A percentile compares a stretch with the other conserved stretches of the same genome.
Evolutionary conservation across 1,284 basidiomycete genomes (phyloP).

Genomic region (Termitomyces sp.): DNA sequence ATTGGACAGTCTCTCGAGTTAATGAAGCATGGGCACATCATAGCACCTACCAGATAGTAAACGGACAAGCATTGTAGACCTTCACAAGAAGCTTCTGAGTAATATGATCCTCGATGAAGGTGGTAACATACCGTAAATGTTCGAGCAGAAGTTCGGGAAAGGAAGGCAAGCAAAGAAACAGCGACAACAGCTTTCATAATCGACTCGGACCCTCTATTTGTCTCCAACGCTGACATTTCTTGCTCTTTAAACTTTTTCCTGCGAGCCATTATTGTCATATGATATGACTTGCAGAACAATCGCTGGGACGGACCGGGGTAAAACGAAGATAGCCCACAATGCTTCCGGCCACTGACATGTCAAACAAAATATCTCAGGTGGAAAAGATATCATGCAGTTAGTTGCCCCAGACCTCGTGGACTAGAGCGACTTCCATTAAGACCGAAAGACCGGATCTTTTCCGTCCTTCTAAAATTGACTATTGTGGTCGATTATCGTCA

Average conservation of each 20-base stretch:
- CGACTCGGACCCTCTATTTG: background rate
- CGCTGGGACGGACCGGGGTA: background rate
- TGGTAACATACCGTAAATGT: conserved; percentile 32
- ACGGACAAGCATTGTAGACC: conserved; percentile 41
- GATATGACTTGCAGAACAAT: background rate
- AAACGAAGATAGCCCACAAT: conserved; percentile 1
- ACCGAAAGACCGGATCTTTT: background rate
- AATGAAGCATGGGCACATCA: background rate
- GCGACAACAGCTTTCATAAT: conserved; percentile 25
- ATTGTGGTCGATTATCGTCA: background rate
- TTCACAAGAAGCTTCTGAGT: conserved; percentile 9
- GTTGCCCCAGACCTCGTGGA: conserved; percentile 1
- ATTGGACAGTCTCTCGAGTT: background rate
- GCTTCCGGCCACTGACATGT: background rate
- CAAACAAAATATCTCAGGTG: conserved; percentile 2
- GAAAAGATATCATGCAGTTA: background rate
- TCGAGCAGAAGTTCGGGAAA: conserved; percentile 31
- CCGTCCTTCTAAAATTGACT: background rate
- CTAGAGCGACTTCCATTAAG: background rate
- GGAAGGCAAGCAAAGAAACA: conserved; percentile 20
- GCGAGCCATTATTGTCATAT: conserved; percentile 2
- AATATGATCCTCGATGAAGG: background rate
- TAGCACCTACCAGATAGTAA: conserved; percentile 37
- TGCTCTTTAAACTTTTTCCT: background rate
- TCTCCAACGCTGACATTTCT: background rate